A percentile compares a stretch with the other conserved stretches of the same genome.
phyloP scores from a whole-genome alignment of 108 stramenopile species.

The Pseudonitzschia pungens region DNA sequence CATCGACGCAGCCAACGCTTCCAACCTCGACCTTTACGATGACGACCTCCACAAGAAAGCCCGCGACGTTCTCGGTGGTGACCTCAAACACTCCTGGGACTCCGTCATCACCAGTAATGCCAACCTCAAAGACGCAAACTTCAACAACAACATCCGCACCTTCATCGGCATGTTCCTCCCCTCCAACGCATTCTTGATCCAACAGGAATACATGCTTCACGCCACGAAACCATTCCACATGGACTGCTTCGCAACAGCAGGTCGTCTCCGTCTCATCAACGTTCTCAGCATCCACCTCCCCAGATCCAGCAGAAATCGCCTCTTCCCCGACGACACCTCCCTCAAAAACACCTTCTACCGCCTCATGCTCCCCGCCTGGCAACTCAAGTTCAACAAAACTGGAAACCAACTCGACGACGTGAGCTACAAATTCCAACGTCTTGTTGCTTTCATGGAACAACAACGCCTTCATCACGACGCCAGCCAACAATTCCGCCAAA shows the following conservation, averaged over 20 bases:
- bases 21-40: not conserved
- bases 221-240: not conserved
- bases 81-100: not conserved
- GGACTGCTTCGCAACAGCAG: not conserved
- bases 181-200: not conserved
- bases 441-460: not conserved
- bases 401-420: not conserved
- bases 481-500: no score
- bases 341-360: not conserved
- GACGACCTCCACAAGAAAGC: not conserved
- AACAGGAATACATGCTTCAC: not conserved
- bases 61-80: not conserved
- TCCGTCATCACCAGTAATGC: not conserved
- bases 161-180: not conserved
- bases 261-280: not conserved
- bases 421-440: not conserved
- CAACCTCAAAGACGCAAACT: not conserved
- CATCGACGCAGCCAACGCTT: not conserved
- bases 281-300: not conserved
- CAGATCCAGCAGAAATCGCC: not conserved
- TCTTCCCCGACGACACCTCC: not conserved
- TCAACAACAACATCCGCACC: not conserved
- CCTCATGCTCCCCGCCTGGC: not conserved
- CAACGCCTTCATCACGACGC: not conserved
- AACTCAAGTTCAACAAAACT: not conserved